phyloP scores from a whole-genome alignment of 2,329 filamentous ascomycete genomes.

The Cephalotrichum gorgonifer region DNA sequence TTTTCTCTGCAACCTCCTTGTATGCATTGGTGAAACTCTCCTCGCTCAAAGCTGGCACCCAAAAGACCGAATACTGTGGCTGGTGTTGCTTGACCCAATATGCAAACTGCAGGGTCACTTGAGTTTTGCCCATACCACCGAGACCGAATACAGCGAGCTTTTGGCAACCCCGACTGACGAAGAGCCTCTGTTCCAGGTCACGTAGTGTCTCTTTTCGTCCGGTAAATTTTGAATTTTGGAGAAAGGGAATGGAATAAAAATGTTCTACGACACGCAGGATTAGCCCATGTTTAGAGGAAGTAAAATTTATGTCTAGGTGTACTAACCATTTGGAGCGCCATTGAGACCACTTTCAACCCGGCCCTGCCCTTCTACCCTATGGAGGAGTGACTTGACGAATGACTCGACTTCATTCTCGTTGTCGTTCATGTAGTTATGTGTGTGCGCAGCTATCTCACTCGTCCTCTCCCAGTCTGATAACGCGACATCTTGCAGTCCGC shows the following conservation, averaged over 20 bases:
- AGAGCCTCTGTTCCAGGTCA: neutral
- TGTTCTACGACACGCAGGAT: neutral
- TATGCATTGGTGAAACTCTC: too few relatives aligned
- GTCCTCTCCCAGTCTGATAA: constrained; percentile 16
- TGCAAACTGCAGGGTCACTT: too few relatives aligned
- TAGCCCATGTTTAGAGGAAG: neutral
- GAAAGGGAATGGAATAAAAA: neutral
- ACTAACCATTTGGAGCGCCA: neutral
- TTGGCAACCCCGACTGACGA: neutral
- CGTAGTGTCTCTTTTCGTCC: neutral
- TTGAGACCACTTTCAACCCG: too few relatives aligned
- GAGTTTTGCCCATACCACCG: neutral
- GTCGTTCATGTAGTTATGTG: constrained; percentile 11
- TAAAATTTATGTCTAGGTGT: neutral
- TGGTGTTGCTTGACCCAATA: too few relatives aligned
- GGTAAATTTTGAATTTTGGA: neutral
- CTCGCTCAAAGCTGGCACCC: too few relatives aligned
- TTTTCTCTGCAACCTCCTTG: too few relatives aligned
- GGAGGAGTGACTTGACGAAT: too few relatives aligned
- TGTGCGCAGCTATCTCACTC: constrained; percentile 14
- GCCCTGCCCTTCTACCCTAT: too few relatives aligned
- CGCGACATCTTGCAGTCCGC: constrained; percentile 14
- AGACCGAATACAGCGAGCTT: neutral
- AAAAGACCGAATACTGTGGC: too few relatives aligned
- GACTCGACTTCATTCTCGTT: constrained; percentile 1